Conservation (phyloP, 2,329 filamentous ascomycete species). For the Ophiocordyceps camponoti-saundersi region DNA sequence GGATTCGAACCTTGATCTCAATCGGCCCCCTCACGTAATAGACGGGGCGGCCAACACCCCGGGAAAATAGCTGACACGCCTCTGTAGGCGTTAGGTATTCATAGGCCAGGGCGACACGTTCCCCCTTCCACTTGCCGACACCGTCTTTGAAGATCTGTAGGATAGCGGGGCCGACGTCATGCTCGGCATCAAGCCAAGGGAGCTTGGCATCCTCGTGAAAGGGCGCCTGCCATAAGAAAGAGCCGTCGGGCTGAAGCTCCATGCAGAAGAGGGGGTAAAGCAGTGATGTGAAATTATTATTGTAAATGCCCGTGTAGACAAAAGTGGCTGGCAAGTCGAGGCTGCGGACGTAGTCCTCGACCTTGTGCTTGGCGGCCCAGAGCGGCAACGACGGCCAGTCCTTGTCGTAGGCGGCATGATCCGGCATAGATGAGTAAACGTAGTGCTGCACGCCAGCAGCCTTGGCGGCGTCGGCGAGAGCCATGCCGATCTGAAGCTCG, state of each 20-base stretch:
- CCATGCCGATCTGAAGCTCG: constrained; percentile 76
- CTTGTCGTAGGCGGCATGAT: constrained; percentile 66
- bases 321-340: constrained; percentile 77
- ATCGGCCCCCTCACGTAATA: constrained; percentile 65
- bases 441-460: constrained; percentile 74
- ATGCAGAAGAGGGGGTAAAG: constrained; percentile 91
- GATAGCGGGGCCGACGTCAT: constrained; percentile 84
- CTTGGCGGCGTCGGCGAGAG: constrained; percentile 78
- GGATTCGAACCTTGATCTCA: constrained; percentile 71
- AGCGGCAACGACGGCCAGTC: constrained; percentile 71
- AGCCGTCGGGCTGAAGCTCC: constrained; percentile 70
- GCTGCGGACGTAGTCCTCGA: constrained; percentile 79
- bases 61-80: constrained; percentile 64
- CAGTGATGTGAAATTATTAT: constrained; percentile 95
- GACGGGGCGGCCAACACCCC: constrained; percentile 62
- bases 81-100: constrained; percentile 73
- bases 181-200: constrained; percentile 91
- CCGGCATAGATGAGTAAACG: constrained; percentile 94
- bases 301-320: constrained; percentile 93
- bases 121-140: constrained; percentile 61
- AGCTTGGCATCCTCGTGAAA: constrained; percentile 81
- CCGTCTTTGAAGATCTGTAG: constrained; percentile 94
- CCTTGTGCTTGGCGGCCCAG: constrained; percentile 83
- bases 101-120: constrained; percentile 73
- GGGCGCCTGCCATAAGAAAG: constrained; percentile 83